Evolutionary conservation across 768 basidiomycete genomes (phyloP), one percentile per base, ranked within the genome.

Genomic region (Xerocomus potaroensis): DNA sequence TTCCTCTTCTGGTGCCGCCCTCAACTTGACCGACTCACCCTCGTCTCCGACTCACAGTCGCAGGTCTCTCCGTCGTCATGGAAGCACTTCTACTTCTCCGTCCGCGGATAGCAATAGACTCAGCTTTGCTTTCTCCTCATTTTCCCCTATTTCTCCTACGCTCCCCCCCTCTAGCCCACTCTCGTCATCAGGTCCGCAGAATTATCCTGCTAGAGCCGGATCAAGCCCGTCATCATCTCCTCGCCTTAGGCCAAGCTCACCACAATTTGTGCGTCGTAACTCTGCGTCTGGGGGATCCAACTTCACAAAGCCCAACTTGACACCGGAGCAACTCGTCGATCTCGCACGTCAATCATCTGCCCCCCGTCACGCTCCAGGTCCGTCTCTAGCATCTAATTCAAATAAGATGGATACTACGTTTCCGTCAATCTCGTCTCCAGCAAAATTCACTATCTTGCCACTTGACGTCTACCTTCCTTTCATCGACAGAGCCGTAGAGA

Each of bases 391-490:
- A 19, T 54, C 47, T 31, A 48, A 38, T 44, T n/a, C 19, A 24
- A 48, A 22, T 41, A 43, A 12, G 39, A 35, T 18, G 6, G 50
- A 43, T 47, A 3, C 33, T 5, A 7, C 36, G 10, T 10, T 27
- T 8, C 34, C 30, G 1, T 16, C 59, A 11, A 39, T 48, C 1
- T 50, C 70, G 3, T 54, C 71, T 0, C 79, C 78, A 4, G 77
- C 80, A 2, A 79, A 80, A 2, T 91, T 91, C 60, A 87, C 85
- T 0, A 80, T 80, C 0, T 75, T 92, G 2, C 85, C 86, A 5
- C 79, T 81, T 18, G 82, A 88, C 49, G 78, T 89, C 24, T 84
- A 81, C 55, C 79, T 96, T 12, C 92, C 92, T 1, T 96, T 92
- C 67, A 75, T 94, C 51, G 84, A 94, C 53, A 81, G 92, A 16